Conservation (phyloP, 371 early-diverging fungal genomes). For the Mortierella sp. region DNA sequence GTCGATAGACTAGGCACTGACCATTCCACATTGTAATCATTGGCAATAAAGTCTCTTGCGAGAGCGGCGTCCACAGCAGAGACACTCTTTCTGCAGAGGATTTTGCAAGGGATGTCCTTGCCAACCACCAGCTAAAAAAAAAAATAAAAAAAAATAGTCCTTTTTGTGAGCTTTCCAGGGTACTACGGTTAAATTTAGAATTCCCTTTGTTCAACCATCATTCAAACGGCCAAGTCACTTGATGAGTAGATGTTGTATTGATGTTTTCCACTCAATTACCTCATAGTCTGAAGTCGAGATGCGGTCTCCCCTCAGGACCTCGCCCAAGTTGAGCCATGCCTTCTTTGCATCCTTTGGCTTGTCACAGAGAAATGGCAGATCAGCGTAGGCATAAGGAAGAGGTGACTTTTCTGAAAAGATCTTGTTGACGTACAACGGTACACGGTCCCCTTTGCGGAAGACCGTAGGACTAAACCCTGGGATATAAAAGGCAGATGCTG, state of each 20-base stretch:
- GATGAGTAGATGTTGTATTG: not conserved
- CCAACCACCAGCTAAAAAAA: slow-evolving; percentile 57
- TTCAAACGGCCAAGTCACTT: not conserved
- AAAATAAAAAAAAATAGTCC: not conserved
- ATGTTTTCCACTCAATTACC: slow-evolving; percentile 28
- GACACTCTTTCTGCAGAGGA: slow-evolving; percentile 59
- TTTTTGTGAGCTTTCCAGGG: not conserved
- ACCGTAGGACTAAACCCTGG: slow-evolving; percentile 80
- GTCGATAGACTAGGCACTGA: slow-evolving; percentile 3
- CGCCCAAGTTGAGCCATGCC: slow-evolving; percentile 79
- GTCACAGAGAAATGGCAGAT: slow-evolving; percentile 79
- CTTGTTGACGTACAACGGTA: slow-evolving; percentile 79
- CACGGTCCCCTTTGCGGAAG: slow-evolving; percentile 67
- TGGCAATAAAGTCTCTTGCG: slow-evolving; percentile 62
- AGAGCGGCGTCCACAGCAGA: slow-evolving; percentile 57
- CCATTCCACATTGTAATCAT: slow-evolving; percentile 65
- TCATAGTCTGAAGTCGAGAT: slow-evolving; percentile 67
- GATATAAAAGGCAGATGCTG: slow-evolving; percentile 71
- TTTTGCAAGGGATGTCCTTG: slow-evolving; percentile 60
- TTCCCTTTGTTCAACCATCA: not conserved
- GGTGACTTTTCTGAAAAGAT: slow-evolving; percentile 62
- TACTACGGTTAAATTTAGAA: not conserved
- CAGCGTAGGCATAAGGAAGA: slow-evolving; percentile 80
- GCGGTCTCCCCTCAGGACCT: slow-evolving; percentile 87
- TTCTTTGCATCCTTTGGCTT: slow-evolving; percentile 62